These are phyloP conservation scores for Aphanomyces invadans DNA, from an alignment of 352 stramenopile genomes.

Conservation along the genomic window DNA sequence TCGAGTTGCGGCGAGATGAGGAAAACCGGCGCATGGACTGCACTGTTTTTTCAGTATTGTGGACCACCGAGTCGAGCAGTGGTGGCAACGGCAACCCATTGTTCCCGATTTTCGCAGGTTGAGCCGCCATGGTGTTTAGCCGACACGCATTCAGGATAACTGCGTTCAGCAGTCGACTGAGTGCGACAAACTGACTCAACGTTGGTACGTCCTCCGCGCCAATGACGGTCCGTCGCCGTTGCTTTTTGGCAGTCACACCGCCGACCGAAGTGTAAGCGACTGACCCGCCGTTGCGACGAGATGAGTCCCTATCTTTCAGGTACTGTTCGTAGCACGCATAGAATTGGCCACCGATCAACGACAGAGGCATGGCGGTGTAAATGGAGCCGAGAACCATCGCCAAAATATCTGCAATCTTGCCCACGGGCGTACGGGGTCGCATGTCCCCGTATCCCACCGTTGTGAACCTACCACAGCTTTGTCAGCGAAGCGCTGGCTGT, in stretches of 20 bases:
- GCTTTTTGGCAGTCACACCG: not conserved
- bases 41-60: not conserved
- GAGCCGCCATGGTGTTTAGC: not conserved
- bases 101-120: not conserved
- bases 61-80: not conserved
- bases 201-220: not conserved
- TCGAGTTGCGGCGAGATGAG: not conserved
- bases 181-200: not conserved
- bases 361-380: constrained; percentile 72
- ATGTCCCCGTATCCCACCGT: constrained; percentile 70
- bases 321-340: constrained; percentile 42
- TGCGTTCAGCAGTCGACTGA: constrained; percentile 7
- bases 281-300: not conserved
- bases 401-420: constrained; percentile 52
- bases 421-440: constrained; percentile 46
- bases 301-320: not conserved
- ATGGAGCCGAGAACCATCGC: constrained; percentile 52
- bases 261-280: not conserved
- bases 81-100: not conserved
- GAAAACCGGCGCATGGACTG: not conserved
- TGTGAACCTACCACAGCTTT: constrained; percentile 38
- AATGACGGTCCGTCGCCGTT: not conserved
- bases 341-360: constrained; percentile 62
- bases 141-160: constrained; percentile 16
- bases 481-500: not conserved